Conservation (phyloP, 352 stramenopile species). For the Globisporangium cylindrosporum region DNA sequence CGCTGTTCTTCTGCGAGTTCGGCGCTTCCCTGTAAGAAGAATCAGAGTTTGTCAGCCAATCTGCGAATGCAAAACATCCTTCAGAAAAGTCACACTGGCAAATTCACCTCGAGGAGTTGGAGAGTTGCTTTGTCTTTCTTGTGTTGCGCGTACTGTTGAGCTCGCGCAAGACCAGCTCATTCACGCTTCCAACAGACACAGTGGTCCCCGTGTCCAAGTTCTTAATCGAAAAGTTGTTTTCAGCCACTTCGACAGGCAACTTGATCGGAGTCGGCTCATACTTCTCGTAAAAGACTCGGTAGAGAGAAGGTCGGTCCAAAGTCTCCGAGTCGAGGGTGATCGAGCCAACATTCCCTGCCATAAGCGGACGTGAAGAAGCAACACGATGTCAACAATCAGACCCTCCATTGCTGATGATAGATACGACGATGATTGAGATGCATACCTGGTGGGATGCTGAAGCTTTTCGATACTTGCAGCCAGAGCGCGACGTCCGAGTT, state of each 20-base stretch:
- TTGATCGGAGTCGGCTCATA: slow-evolving; percentile 74
- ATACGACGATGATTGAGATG: neutral
- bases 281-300: slow-evolving; percentile 87
- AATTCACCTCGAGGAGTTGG: slow-evolving; percentile 52
- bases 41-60: slow-evolving; percentile 4
- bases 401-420: neutral
- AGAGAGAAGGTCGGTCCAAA: slow-evolving; percentile 71
- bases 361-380: neutral
- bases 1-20: slow-evolving; percentile 48
- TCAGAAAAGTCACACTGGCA: neutral
- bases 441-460: slow-evolving; percentile 69
- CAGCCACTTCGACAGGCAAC: slow-evolving; percentile 44
- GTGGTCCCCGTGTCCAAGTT: slow-evolving; percentile 81
- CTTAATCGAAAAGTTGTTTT: slow-evolving; percentile 74
- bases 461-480: slow-evolving; percentile 85
- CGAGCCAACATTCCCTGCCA: slow-evolving; percentile 53
- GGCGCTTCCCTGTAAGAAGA: slow-evolving; percentile 39
- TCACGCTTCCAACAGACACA: slow-evolving; percentile 71
- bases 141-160: slow-evolving; percentile 49
- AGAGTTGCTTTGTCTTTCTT: slow-evolving; percentile 55
- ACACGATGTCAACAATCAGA: neutral
- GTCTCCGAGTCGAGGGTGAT: slow-evolving; percentile 84
- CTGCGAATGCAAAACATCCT: neutral
- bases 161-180: slow-evolving; percentile 74
- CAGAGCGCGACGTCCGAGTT: slow-evolving; percentile 76